phyloP scores from a whole-genome alignment of 176 grass and related monocot species.

The Bonia amplexicaulis region DNA sequence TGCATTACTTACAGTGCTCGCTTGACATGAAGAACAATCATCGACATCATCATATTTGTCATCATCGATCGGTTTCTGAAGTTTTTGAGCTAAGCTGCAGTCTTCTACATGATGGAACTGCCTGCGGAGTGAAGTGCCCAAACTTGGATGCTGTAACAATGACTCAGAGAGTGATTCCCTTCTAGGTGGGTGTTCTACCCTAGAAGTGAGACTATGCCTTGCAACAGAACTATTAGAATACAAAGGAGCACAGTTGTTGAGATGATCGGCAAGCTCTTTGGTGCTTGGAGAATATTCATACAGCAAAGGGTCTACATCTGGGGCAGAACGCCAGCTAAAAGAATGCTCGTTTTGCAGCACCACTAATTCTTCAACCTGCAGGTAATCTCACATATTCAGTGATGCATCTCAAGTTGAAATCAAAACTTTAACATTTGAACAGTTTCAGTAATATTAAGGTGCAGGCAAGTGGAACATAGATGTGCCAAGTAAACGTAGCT shows the following conservation, averaged over 20 bases:
- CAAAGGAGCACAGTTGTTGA: conserved; percentile 53
- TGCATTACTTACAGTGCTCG: conserved; percentile 29
- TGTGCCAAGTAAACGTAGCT: neutral
- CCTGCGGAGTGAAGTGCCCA: conserved; percentile 43
- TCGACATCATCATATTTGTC: conserved; percentile 54
- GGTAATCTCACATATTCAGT: neutral
- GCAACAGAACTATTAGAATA: conserved; percentile 53
- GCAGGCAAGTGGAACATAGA: neutral
- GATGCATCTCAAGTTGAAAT: neutral
- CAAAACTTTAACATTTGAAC: conserved; percentile 13
- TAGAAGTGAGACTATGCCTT: conserved; percentile 65
- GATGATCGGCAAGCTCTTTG: conserved; percentile 42
- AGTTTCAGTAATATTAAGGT: conserved; percentile 2
- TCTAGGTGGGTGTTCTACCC: conserved; percentile 47
- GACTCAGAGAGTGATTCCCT: conserved; percentile 53
- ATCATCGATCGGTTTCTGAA: conserved; percentile 60
- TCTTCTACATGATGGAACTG: conserved; percentile 58
- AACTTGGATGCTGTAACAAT: conserved; percentile 33
- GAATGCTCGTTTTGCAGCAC: conserved; percentile 75
- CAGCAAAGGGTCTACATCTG: conserved; percentile 57
- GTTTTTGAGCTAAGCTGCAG: conserved; percentile 60
- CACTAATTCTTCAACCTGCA: conserved; percentile 87
- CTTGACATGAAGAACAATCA: conserved; percentile 39
- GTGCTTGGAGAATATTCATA: conserved; percentile 71
- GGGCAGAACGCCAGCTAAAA: conserved; percentile 82